Conservation (phyloP, 106 monocot species). For the Agapanthus africanus region DNA sequence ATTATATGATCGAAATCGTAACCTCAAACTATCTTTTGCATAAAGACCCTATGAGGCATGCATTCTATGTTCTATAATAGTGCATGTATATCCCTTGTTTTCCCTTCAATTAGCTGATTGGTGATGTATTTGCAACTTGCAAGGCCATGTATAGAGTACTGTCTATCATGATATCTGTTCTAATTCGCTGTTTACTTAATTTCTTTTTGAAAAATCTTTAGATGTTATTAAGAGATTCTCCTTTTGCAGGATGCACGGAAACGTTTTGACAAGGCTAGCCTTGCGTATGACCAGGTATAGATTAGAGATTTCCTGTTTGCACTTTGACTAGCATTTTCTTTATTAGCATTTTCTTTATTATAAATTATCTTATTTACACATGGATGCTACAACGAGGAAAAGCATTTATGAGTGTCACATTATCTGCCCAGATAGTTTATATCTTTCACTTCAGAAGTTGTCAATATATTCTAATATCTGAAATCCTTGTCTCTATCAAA, state of each 20-base stretch:
- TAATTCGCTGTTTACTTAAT: background rate
- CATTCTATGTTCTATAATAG: background rate
- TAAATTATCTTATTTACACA: background rate
- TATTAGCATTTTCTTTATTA: background rate
- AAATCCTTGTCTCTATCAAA: no score
- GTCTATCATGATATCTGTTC: background rate
- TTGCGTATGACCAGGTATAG: conserved; percentile 28
- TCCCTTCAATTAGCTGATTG: background rate
- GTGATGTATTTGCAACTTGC: background rate
- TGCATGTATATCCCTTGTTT: background rate
- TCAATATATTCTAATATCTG: no score
- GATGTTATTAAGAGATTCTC: no score
- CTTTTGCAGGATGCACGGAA: conserved; percentile 27
- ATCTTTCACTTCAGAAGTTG: background rate
- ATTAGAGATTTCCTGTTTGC: background rate
- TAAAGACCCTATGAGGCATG: background rate
- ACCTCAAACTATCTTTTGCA: background rate
- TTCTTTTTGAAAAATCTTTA: no score
- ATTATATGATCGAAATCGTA: background rate
- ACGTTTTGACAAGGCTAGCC: conserved; percentile 27
- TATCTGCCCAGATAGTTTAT: no score
- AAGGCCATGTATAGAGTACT: background rate
- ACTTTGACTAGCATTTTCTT: background rate
- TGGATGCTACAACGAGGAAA: background rate
- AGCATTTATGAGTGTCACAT: background rate